A percentile compares a stretch with the other conserved stretches of the same genome.
These are phyloP conservation scores for Byssochlamys sp. DNA, from an alignment of 2,329 filamentous ascomycete species.

Conservation along the genomic window DNA sequence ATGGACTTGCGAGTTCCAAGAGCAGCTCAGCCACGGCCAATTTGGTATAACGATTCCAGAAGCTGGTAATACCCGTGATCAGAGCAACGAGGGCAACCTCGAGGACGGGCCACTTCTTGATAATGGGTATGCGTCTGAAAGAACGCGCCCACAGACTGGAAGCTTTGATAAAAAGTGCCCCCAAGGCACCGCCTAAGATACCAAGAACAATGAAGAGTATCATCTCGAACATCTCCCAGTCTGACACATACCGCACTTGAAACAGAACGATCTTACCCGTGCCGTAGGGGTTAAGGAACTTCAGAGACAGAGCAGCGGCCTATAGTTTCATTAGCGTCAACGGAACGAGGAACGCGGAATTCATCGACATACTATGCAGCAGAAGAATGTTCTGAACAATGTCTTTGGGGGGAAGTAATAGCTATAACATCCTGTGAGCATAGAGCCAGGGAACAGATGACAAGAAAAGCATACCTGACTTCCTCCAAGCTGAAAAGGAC, in stretches of 20 bases:
- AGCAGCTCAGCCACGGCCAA: constrained; percentile 82
- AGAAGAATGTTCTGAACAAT: constrained; percentile 94
- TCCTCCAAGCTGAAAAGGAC: constrained; percentile 91
- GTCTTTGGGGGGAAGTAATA: constrained; percentile 98
- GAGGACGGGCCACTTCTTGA: constrained; percentile 74
- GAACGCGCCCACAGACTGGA: constrained; percentile 80
- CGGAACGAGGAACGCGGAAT: background rate
- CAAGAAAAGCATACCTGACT: constrained; percentile 45
- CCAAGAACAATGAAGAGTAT: constrained; percentile 77
- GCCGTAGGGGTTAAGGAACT: constrained; percentile 91
- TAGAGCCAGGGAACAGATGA: constrained; percentile 1
- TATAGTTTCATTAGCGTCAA: constrained; percentile 12
- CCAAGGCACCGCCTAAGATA: constrained; percentile 69
- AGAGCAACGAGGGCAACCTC: constrained; percentile 83
- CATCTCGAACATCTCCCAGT: constrained; percentile 93
- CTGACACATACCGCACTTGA: constrained; percentile 76
- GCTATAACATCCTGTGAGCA: constrained; percentile 29
- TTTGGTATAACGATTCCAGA: constrained; percentile 87
- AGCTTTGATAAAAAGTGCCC: constrained; percentile 93
- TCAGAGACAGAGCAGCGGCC: constrained; percentile 73
- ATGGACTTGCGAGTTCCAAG: constrained; percentile 82
- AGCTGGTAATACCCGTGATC: constrained; percentile 73
- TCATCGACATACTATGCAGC: constrained; percentile 62
- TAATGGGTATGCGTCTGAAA: constrained; percentile 68
- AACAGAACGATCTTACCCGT: constrained; percentile 96